phyloP scores from a whole-genome alignment of 2,329 filamentous ascomycete genomes.

The Ophiostoma australiae region DNA sequence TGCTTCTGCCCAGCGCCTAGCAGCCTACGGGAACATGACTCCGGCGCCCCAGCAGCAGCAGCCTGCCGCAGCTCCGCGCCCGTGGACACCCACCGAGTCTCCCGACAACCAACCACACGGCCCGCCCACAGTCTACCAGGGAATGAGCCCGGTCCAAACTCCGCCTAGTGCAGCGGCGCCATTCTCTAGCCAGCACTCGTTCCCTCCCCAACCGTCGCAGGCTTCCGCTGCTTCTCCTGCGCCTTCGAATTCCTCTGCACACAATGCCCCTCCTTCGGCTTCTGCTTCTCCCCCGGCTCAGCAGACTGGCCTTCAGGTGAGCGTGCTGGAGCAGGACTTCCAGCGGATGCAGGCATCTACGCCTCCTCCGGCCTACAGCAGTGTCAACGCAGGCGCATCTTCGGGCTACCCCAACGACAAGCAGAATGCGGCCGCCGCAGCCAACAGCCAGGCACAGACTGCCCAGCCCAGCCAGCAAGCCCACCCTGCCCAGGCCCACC shows the following conservation, averaged over 20 bases:
- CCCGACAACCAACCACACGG: slow-evolving; percentile 83
- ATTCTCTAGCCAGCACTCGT: slow-evolving; percentile 21
- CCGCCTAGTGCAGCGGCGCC: slow-evolving; percentile 40
- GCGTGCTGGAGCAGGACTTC: slow-evolving; percentile 80
- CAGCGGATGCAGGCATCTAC: slow-evolving; percentile 75
- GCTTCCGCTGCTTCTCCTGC: neutral
- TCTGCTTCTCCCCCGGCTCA: slow-evolving; percentile 35
- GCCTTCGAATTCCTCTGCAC: slow-evolving; percentile 1
- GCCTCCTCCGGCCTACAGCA: slow-evolving; percentile 93
- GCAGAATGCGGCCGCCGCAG: slow-evolving; percentile 34
- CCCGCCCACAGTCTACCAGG: slow-evolving; percentile 87
- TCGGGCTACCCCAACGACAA: slow-evolving; percentile 80
- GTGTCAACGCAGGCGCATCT: slow-evolving; percentile 55
- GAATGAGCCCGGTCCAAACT: slow-evolving; percentile 62
- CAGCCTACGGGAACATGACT: slow-evolving; percentile 63
- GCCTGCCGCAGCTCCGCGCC: slow-evolving; percentile 42
- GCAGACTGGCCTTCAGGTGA: slow-evolving; percentile 50
- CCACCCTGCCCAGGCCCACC: slow-evolving; percentile 17
- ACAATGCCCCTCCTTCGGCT: slow-evolving; percentile 36
- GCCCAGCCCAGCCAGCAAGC: neutral
- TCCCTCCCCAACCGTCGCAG: neutral
- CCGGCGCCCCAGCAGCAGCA: slow-evolving; percentile 35
- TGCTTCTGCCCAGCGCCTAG: slow-evolving; percentile 73
- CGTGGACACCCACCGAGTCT: slow-evolving; percentile 92
- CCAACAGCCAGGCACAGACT: slow-evolving; percentile 1